A percentile compares a stretch with the other conserved stretches of the same genome.
Conservation (phyloP, 208 protist species). For the Lotmaria passim region DNA sequence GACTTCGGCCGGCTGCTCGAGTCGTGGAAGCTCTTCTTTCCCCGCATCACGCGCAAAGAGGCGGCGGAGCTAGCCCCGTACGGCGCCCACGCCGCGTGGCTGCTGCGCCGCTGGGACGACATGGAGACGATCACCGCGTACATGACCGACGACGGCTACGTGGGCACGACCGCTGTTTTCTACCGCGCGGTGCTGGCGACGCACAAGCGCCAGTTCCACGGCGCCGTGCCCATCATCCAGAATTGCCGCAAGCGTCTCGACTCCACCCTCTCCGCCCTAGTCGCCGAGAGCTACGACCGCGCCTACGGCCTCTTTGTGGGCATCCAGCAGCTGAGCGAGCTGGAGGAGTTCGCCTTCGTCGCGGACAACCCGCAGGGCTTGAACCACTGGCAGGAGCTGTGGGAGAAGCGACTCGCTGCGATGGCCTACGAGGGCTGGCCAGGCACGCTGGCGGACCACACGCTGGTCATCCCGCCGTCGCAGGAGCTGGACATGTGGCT, state of each 20-base stretch:
- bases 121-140: constrained; percentile 92
- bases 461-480: constrained; percentile 92
- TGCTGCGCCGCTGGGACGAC: constrained; percentile 92
- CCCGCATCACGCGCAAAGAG: constrained; percentile 72
- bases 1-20: constrained; percentile 92
- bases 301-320: constrained; percentile 97
- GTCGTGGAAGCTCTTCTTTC: constrained; percentile 76
- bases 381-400: constrained; percentile 85
- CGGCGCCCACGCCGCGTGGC: constrained; percentile 95
- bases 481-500: constrained; percentile 97
- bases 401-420: constrained; percentile 80
- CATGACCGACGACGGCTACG: constrained; percentile 91
- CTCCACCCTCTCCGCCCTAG: constrained; percentile 94
- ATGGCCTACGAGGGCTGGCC: constrained; percentile 97
- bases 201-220: constrained; percentile 72
- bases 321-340: constrained; percentile 98
- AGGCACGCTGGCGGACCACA: constrained; percentile 96
- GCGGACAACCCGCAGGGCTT: constrained; percentile 62
- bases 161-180: constrained; percentile 92
- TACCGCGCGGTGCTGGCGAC: constrained; percentile 89
- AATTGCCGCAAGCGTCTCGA: constrained; percentile 94
- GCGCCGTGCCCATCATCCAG: constrained; percentile 91
- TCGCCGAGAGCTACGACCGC: constrained; percentile 98
- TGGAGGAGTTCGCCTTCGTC: constrained; percentile 97
- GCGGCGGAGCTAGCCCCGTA: constrained; percentile 92